Conservation (phyloP, 2,329 filamentous ascomycete genomes). For the Coniella lustricola region DNA sequence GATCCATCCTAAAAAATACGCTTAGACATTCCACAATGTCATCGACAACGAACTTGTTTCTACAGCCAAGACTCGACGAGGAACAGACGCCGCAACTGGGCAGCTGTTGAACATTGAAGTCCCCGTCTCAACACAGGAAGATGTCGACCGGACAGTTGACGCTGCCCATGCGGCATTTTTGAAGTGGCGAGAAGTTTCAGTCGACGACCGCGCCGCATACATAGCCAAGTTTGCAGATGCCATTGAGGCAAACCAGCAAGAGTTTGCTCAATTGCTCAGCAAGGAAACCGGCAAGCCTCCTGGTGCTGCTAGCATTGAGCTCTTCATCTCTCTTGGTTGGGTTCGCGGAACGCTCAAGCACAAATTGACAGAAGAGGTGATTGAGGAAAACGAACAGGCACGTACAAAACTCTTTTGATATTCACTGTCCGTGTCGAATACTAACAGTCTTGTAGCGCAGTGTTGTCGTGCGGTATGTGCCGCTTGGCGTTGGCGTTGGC, state of each 20-base stretch:
- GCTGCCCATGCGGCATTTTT: slow-evolving; percentile 29
- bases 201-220: slow-evolving; percentile 26
- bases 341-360: slow-evolving; percentile 5
- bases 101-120: slow-evolving; percentile 26
- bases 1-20: background rate
- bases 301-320: background rate
- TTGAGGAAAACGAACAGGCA: slow-evolving; percentile 2
- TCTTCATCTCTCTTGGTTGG: background rate
- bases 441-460: background rate
- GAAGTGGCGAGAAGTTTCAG: slow-evolving; percentile 30
- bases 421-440: background rate
- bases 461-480: slow-evolving; percentile 21
- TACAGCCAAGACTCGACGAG: slow-evolving; percentile 21
- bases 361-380: slow-evolving; percentile 1
- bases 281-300: slow-evolving; percentile 21
- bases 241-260: slow-evolving; percentile 25
- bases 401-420: background rate
- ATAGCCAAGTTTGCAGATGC: slow-evolving; percentile 26
- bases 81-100: slow-evolving; percentile 28
- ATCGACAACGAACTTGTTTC: slow-evolving; percentile 19
- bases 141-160: slow-evolving; percentile 32
- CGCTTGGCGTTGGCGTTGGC: slow-evolving; percentile 76
- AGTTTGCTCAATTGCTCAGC: slow-evolving; percentile 17
- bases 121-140: slow-evolving; percentile 30
- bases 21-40: slow-evolving; percentile 20